Evolutionary conservation across 805 yeast species (phyloP), one percentile per base, ranked within the genome.

Genomic region (Candida saitoana): DNA sequence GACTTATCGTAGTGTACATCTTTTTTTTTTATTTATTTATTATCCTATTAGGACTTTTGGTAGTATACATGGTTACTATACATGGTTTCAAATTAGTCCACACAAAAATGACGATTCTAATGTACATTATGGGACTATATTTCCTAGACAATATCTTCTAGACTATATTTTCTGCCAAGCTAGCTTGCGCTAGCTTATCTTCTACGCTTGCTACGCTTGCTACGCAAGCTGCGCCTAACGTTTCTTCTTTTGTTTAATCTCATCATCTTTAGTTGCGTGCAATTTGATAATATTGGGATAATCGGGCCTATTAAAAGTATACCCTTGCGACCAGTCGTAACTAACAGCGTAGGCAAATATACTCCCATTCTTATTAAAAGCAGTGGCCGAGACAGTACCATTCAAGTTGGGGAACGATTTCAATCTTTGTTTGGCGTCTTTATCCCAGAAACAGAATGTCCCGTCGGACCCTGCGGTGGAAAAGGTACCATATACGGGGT

Each of bases 401-500:
- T 75, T 76, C 12, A 83, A 70, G 7, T 77, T 65, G 4, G 95
- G 88, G 69, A 79, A 85, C 25, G 84, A 86, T 64, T 84, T 86
- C 50, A 93, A 76, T 53, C 98, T 76, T 59, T 86, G 95, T 59
- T 84, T 80, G 41, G 93, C 84, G 54, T 88, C 96, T 62, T 87
- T 88, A 62, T 93, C 98, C 99, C 99, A 93, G 69, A 87, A 84
- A 54, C 89, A 82, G 69, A 90, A 84, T 11, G 90, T 74, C 17
- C 99, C 99, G 63, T 93, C 99, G 18, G 93, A 77, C 9, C 99
- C 98, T 1, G 95, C 93, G 4, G 99, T 93, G 38, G 83, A 82
- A 63, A 93, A 84, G 1, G 98, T 89, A 34, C 96, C 96, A 62
- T 82, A 82, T 11, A 77, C 69, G 3, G 98, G 98, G 58, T 93